Evolutionary conservation across 2,329 filamentous ascomycete species (phyloP), one percentile per base, ranked within the genome.

Genomic region (Monosporascus sp.): DNA sequence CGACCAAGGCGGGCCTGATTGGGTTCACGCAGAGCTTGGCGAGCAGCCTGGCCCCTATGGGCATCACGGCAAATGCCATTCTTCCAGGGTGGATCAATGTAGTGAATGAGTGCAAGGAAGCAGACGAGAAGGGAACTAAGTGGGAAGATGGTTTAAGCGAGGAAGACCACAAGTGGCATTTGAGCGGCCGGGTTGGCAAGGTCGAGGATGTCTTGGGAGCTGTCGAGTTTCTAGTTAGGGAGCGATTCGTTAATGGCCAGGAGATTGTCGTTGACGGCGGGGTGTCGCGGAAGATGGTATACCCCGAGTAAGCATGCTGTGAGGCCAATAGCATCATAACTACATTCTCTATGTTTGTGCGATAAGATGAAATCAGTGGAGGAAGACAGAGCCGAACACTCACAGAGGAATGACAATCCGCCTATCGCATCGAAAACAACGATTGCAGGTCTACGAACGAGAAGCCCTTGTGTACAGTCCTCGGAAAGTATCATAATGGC

Each of bases 41-140:
- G 11, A 69, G 76, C 7, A 74, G 72, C 39, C 62, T 79, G 15
- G 67, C 72, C 48, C 61, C 65, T 3, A 69, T 72, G 45, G 69
- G 70, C 11, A 71, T 80, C 25, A 66, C 74, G 5, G 74, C 77
- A 25, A 80, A 78, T 55, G 70, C 75, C 0, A 73, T 80, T 17
- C 59, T 78, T 36, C 77, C 75, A 0, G 77, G 77, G 0, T 80
- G 77, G 78, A 77, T 81, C 47, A 70, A 79, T 57, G 77, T 79
- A 7, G 65, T 60, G 47, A 67, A 77, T 46, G 64, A 67, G 54
- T 61, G 60, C 51, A 59, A 54, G 39, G 61, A 56, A 24, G 64
- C 62, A 9, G 64, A 79, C 58, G 70, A 72, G 57, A 62, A 67
- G 41, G 69, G 69, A 0, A 54, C 49, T 47, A 55, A 56, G 36